These are phyloP conservation scores for Phytopythium boreale DNA, from an alignment of 352 stramenopile genomes.

Conservation along the genomic window DNA sequence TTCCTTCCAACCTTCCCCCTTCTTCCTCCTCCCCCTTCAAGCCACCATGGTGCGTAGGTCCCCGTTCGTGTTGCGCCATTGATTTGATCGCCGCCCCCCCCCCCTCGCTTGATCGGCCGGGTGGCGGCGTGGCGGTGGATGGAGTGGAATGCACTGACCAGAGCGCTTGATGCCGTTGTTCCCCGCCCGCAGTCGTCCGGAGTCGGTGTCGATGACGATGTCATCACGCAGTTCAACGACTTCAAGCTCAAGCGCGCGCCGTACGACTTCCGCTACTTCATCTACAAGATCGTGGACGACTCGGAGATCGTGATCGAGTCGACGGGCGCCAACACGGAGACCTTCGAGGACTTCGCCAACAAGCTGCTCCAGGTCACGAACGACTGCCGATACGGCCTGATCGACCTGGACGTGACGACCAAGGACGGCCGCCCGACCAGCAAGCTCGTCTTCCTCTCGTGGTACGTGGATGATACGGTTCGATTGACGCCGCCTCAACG, in stretches of 20 bases:
- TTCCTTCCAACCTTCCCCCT: slow-evolving; percentile 6
- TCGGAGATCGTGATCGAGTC: slow-evolving; percentile 93
- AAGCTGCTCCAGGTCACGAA: slow-evolving; percentile 72
- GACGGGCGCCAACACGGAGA: slow-evolving; percentile 66
- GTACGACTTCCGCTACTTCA: slow-evolving; percentile 94
- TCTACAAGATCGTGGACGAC: slow-evolving; percentile 94
- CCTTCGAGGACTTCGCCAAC: slow-evolving; percentile 86
- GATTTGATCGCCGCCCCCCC: no score
- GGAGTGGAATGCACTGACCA: background rate
- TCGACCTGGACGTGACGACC: slow-evolving; percentile 88
- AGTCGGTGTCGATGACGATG: slow-evolving; percentile 91
- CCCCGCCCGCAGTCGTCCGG: slow-evolving; percentile 79
- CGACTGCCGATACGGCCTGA: slow-evolving; percentile 87
- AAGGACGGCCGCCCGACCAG: slow-evolving; percentile 87
- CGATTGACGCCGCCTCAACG: no score
- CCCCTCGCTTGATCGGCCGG: no score
- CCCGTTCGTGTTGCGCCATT: background rate
- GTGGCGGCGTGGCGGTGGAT: no score
- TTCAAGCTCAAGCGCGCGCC: slow-evolving; percentile 95
- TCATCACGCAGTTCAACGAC: slow-evolving; percentile 92
- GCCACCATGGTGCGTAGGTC: slow-evolving; percentile 19
- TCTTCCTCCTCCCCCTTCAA: slow-evolving; percentile 6
- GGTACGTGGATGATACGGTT: slow-evolving; percentile 16
- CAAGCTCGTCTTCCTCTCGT: slow-evolving; percentile 93
- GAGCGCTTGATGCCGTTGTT: background rate